These are phyloP conservation scores for Amanita subjunquillea DNA, from an alignment of 768 basidiomycete species.

Conservation along the genomic window DNA sequence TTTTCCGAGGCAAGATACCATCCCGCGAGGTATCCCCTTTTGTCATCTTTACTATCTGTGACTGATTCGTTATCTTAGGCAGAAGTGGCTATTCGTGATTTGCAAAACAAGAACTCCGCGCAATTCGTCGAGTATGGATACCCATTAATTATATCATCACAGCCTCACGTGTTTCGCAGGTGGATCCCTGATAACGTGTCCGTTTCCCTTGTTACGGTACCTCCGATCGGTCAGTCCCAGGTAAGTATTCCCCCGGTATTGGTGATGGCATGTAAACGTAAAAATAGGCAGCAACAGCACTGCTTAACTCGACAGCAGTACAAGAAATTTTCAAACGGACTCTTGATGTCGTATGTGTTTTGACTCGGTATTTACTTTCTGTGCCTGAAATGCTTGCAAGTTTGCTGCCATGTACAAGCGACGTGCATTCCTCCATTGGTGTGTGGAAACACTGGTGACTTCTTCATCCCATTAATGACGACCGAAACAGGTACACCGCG, in stretches of 20 bases:
- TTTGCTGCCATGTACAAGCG: constrained; percentile 78
- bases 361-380: neutral
- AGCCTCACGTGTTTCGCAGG: constrained; percentile 21
- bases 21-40: constrained; percentile 58
- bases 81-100: constrained; percentile 59
- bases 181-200: constrained; percentile 93
- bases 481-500: constrained; percentile 50
- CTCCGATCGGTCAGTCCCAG: constrained; percentile 70
- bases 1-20: constrained; percentile 76
- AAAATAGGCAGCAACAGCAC: constrained; percentile 51
- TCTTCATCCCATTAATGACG: neutral
- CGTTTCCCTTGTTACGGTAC: constrained; percentile 71
- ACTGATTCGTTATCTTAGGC: constrained; percentile 11
- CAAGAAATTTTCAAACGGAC: constrained; percentile 81
- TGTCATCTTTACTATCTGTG: constrained; percentile 41
- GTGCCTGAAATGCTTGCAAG: constrained; percentile 22
- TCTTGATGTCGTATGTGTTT: constrained; percentile 37
- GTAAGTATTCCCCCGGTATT: constrained; percentile 22
- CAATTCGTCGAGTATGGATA: constrained; percentile 69
- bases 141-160: neutral
- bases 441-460: constrained; percentile 3
- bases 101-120: constrained; percentile 66
- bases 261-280: constrained; percentile 2
- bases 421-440: constrained; percentile 82
- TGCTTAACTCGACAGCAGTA: constrained; percentile 74